A percentile compares a stretch with the other conserved stretches of the same genome.
Evolutionary conservation across 768 basidiomycete genomes (phyloP).

Genomic region (Lyophyllum semitale): DNA sequence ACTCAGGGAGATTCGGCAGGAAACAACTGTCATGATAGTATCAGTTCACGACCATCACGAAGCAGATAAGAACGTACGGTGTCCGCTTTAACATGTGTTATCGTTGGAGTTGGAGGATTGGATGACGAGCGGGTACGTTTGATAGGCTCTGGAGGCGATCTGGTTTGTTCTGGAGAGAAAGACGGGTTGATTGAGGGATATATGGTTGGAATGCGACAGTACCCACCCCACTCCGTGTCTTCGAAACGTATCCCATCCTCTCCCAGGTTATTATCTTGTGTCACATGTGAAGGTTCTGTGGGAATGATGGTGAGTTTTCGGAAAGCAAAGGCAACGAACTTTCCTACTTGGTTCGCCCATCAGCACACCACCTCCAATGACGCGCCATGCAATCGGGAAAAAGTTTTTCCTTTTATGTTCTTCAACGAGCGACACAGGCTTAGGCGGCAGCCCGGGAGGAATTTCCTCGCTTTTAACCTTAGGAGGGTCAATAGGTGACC

Average conservation of each 20-base stretch:
- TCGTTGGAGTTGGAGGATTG: conserved; percentile 34
- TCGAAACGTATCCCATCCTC: not conserved
- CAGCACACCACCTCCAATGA: conserved; percentile 78
- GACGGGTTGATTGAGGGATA: not conserved
- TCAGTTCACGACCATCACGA: not conserved
- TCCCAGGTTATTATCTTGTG: not conserved
- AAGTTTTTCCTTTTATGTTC: conserved; percentile 47
- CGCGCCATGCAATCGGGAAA: conserved; percentile 73
- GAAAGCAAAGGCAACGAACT: not conserved
- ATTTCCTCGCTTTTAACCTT: conserved; percentile 3
- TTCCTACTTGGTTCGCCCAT: conserved; percentile 41
- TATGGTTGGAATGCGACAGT: not conserved
- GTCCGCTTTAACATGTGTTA: conserved; percentile 14
- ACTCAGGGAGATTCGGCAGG: conserved; percentile 40
- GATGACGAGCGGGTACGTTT: conserved; percentile 35
- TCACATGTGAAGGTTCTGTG: not conserved
- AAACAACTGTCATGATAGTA: conserved; percentile 32
- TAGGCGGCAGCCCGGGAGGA: conserved; percentile 17
- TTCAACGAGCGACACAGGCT: conserved; percentile 27
- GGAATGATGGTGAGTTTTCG: not conserved
- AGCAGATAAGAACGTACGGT: conserved; percentile 8
- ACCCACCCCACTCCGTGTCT: conserved; percentile 6
- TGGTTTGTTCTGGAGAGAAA: not conserved
- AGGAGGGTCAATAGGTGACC: conserved; percentile 15
- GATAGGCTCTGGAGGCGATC: conserved; percentile 15